A percentile compares a stretch with the other conserved stretches of the same genome.
Evolutionary conservation across 805 yeast species (phyloP).

Genomic region (Saturnispora zaruensis): DNA sequence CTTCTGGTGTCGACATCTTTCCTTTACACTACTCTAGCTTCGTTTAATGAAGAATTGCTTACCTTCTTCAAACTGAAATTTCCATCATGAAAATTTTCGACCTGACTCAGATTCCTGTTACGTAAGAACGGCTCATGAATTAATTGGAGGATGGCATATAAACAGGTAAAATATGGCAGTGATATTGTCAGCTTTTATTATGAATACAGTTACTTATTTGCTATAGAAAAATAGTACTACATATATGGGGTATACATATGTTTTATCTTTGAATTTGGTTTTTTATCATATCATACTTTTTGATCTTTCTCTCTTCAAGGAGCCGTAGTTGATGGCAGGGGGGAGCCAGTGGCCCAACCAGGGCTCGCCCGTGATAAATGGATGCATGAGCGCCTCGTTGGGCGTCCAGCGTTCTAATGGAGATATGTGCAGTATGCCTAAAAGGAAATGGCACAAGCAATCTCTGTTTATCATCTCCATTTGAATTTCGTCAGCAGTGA

Average conservation of each 20-base stretch:
- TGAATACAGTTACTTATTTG: background rate
- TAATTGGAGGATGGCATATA: background rate
- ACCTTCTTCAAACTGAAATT: background rate
- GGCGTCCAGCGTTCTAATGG: slow-evolving; percentile 97
- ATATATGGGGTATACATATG: background rate
- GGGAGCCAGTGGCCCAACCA: slow-evolving; percentile 49
- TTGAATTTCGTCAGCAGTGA: slow-evolving; percentile 47
- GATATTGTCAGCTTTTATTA: background rate
- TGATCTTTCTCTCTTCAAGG: slow-evolving; percentile 16
- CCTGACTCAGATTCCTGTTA: background rate
- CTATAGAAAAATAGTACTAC: background rate
- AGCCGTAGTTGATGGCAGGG: slow-evolving; percentile 23
- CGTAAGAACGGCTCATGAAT: slow-evolving; percentile 1
- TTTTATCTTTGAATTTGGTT: background rate
- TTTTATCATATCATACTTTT: slow-evolving; percentile 12
- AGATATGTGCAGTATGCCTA: slow-evolving; percentile 70
- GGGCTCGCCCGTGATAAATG: slow-evolving; percentile 64
- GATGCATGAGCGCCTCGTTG: slow-evolving; percentile 87
- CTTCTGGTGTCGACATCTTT: slow-evolving; percentile 52
- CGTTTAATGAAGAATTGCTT: background rate
- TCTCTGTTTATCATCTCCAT: slow-evolving; percentile 66
- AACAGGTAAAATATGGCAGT: background rate
- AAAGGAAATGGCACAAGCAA: slow-evolving; percentile 66
- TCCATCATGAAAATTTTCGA: background rate
- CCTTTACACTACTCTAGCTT: background rate